Conservation (phyloP, 371 early-diverging fungal species). For the Zychaea mexicana region DNA sequence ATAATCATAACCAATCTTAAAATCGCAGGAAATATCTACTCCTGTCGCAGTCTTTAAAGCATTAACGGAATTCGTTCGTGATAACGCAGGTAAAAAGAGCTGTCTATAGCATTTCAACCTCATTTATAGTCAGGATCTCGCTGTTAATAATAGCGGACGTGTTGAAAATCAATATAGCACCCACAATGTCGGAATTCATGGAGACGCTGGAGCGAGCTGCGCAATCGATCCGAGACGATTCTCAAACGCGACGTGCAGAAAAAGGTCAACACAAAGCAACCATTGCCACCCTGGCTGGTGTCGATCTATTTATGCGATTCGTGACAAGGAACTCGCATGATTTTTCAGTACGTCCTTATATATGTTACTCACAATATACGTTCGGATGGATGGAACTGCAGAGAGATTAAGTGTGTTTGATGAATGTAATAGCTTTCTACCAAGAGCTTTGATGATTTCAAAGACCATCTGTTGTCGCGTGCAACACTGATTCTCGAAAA, state of each 20-base stretch:
- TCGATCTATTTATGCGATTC: conserved; percentile 86
- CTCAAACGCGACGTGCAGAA: conserved; percentile 19
- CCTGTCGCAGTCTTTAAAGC: conserved; percentile 90
- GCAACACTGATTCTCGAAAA: conserved; percentile 77
- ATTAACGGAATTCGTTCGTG: conserved; percentile 74
- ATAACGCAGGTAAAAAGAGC: conserved; percentile 71
- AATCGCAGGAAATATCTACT: conserved; percentile 76
- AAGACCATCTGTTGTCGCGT: conserved; percentile 69
- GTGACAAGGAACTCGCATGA: conserved; percentile 73
- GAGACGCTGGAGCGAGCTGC: conserved; percentile 73
- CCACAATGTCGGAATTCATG: conserved; percentile 89
- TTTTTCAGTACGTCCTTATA: conserved; percentile 50
- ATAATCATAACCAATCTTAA: not conserved
- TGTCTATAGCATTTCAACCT: too few species aligned
- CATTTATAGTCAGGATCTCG: too few species aligned
- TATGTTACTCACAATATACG: too few species aligned
- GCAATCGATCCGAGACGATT: conserved; percentile 54
- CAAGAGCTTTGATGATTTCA: conserved; percentile 76
- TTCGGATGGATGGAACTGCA: not conserved
- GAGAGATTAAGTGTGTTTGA: not conserved
- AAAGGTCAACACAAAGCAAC: conserved; percentile 51
- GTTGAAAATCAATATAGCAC: conserved; percentile 46
- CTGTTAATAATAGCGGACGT: not conserved
- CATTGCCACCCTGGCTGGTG: conserved; percentile 75
- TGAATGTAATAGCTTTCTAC: conserved; percentile 26